Percentiles rank a stretch among this genome's conserved stretches.
phyloP scores from a whole-genome alignment of 306 rosid genomes.

The Amphicarpaea edgeworthii region DNA sequence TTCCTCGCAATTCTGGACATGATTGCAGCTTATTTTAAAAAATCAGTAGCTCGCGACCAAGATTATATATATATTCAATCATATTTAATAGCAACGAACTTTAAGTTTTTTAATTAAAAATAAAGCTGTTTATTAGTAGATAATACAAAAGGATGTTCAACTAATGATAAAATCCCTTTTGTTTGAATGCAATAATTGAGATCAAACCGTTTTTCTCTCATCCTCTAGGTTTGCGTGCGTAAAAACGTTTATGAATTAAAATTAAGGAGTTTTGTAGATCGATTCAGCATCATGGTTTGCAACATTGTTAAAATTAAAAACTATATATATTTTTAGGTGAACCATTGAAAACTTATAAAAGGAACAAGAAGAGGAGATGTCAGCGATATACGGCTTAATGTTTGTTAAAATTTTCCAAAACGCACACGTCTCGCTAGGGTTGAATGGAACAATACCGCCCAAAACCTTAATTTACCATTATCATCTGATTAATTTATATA shows the following conservation, averaged over 20 bases:
- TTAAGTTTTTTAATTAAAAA: neutral
- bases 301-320: neutral
- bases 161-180: neutral
- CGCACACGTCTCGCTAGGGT: neutral
- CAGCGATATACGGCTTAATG: neutral
- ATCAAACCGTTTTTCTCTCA: neutral
- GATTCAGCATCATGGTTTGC: slow-evolving; percentile 21
- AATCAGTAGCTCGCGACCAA: neutral
- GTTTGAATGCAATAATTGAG: neutral
- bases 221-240: neutral
- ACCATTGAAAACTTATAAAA: slow-evolving; percentile 14
- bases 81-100: neutral
- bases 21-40: slow-evolving; percentile 7
- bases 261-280: neutral
- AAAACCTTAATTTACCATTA: slow-evolving; percentile 39
- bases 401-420: neutral
- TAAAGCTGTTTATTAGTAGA: neutral
- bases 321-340: neutral
- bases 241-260: neutral
- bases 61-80: neutral
- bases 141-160: neutral
- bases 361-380: slow-evolving; percentile 24
- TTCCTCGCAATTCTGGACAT: slow-evolving; percentile 20
- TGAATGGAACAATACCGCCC: slow-evolving; percentile 50
- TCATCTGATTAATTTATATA: slow-evolving; percentile 37